Base-by-base conservation (phyloP, 495 filamentous ascomycete species). In the Aspergillus hancockii region DNA sequence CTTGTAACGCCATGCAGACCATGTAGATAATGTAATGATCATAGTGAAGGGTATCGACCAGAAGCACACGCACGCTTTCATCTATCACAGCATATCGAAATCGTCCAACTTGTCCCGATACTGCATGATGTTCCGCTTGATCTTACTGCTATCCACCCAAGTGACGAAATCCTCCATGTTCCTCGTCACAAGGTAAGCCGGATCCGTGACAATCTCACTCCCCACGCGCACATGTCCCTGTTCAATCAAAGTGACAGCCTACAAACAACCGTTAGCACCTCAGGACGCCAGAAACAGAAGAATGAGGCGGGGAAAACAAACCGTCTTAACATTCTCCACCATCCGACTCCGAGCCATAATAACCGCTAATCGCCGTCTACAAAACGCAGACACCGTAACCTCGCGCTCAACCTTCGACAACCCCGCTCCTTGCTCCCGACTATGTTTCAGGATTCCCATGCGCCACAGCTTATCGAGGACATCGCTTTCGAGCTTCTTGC, bases 111-210 rank as follows among this genome's bases (percentile, higher is more conserved):
- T 91, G 73, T 96, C 91, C 58, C 92, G 85, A 70, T 98, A 98
- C 69, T 86, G 88, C 85, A 96, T 84, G 57, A 97, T 93, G 64
- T 88, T 93, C 67, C 88, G 81, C 87, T 94, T 97, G 77, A 98
- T 96, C 89, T 97, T 97, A 71, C 89, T 93, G 52, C 88, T 89
- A 63, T 95, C 91, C 30, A 93, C 90, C 94, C 94, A 98, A 4
- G 94, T 98, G 23, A 98, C 89, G 58, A 93, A 97, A 73, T 98
- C 94, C 77, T 98, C 94, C 87, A 96, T 89, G 64, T 87, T 91
- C 59, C 87, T 81, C 32, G 76, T 79, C 34, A 80, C 75, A 59
- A 81, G 65, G 51, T 70, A 76, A 9, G 75, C 74, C 10, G 93
- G 86, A 72, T 98, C 94, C 16, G 87, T 93, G 22, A 98, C 83